A percentile compares a stretch with the other conserved stretches of the same genome.
phyloP scores from a whole-genome alignment of 2,329 filamentous ascomycete genomes.

The Rhynchosporium secalis region DNA sequence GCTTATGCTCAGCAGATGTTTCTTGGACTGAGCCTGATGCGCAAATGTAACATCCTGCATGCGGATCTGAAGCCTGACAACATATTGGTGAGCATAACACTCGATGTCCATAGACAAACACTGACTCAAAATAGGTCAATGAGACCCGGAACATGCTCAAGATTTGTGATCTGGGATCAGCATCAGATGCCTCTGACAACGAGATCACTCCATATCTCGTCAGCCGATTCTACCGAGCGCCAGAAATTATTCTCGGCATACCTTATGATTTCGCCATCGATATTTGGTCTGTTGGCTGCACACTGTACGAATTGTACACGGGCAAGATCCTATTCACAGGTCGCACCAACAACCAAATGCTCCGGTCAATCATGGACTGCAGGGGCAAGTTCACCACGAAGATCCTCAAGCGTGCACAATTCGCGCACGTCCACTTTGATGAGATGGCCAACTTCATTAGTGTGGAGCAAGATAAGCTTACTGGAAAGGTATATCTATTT shows the following conservation, averaged over 20 bases:
- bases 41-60: conserved; percentile 90
- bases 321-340: conserved; percentile 97
- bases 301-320: conserved; percentile 93
- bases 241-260: conserved; percentile 96
- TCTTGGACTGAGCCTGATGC: conserved; percentile 80
- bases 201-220: conserved; percentile 94
- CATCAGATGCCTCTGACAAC: conserved; percentile 85
- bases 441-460: conserved; percentile 81
- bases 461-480: conserved; percentile 82
- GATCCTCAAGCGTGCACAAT: conserved; percentile 77
- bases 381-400: conserved; percentile 90
- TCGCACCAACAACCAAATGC: conserved; percentile 97
- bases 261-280: conserved; percentile 93
- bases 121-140: conserved; percentile 56
- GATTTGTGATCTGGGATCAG: conserved; percentile 95
- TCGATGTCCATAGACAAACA: neutral
- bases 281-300: conserved; percentile 98
- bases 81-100: conserved; percentile 57
- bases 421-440: conserved; percentile 79
- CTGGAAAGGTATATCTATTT: conserved; percentile 65
- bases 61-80: conserved; percentile 98
- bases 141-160: conserved; percentile 83
- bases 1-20: conserved; percentile 95
- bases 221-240: conserved; percentile 94
- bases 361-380: conserved; percentile 93